Evolutionary conservation across 139 green algal genomes (phyloP).

Genomic region (Ettlia oleoabundans): DNA sequence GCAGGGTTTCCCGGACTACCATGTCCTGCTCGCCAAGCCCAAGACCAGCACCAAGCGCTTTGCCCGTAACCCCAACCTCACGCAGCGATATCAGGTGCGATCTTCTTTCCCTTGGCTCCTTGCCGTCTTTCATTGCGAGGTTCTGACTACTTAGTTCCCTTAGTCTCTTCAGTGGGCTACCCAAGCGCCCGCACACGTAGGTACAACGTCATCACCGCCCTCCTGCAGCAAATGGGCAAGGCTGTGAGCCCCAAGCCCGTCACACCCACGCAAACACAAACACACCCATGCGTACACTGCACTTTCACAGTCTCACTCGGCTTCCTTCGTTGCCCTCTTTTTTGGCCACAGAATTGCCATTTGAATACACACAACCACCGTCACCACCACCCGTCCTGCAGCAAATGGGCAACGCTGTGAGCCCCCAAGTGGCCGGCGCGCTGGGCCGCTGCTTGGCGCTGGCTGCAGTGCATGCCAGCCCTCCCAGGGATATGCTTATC

Average conservation of each 20-base stretch:
- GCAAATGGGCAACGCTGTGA: conserved; percentile 85
- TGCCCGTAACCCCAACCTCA: conserved; percentile 32
- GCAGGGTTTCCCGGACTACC: conserved; percentile 87
- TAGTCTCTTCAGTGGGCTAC: too few relatives aligned
- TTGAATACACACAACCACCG: too few relatives aligned
- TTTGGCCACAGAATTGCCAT: too few relatives aligned
- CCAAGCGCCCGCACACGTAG: too few relatives aligned
- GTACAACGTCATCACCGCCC: too few relatives aligned
- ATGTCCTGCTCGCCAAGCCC: conserved; percentile 31
- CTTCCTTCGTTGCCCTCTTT: too few relatives aligned
- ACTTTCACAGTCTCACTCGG: too few relatives aligned
- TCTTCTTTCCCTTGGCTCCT: too few relatives aligned
- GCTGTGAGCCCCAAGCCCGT: conserved; percentile 73
- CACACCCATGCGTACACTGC: too few relatives aligned
- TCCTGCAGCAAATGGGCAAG: conserved; percentile 76
- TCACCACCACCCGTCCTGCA: background rate
- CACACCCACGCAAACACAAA: too few relatives aligned
- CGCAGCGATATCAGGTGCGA: conserved; percentile 38
- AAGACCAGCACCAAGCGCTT: background rate
- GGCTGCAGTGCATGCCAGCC: conserved; percentile 49
- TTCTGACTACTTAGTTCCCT: too few relatives aligned
- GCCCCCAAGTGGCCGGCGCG: conserved; percentile 61
- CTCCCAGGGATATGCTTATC: conserved; percentile 43
- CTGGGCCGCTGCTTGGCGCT: conserved; percentile 72
- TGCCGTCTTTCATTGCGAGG: too few relatives aligned